Evolutionary conservation across 805 yeast species (phyloP).

Genomic region (Metschnikowia cubensis): DNA sequence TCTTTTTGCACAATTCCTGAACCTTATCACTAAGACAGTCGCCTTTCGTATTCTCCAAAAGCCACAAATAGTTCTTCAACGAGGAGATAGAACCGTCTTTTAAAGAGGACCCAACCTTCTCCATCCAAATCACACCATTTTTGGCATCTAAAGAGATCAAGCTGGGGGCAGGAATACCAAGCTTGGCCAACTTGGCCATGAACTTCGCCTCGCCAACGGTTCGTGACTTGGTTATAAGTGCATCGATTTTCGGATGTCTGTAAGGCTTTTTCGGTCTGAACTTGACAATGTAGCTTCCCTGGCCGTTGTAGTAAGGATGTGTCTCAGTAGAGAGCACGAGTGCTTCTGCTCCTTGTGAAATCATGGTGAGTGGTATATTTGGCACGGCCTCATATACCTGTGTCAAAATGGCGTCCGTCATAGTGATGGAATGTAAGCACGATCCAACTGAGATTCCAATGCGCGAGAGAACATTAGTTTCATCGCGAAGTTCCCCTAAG

Average conservation of each 20-base stretch:
- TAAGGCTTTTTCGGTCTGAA: conserved; percentile 89
- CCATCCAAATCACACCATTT: conserved; percentile 89
- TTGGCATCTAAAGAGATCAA: conserved; percentile 71
- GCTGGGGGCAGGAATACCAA: conserved; percentile 68
- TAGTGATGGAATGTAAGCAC: conserved; percentile 17
- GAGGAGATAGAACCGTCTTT: conserved; percentile 54
- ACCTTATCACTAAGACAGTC: conserved; percentile 36
- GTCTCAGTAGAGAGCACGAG: conserved; percentile 57
- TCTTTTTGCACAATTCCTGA: conserved; percentile 42
- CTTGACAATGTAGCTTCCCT: conserved; percentile 56
- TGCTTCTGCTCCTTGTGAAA: conserved; percentile 93
- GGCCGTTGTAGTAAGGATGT: conserved; percentile 55
- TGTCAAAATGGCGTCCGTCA: conserved; percentile 53
- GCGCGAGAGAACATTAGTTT: conserved; percentile 1
- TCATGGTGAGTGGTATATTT: conserved; percentile 46
- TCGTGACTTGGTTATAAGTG: conserved; percentile 68
- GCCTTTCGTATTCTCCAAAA: conserved; percentile 34
- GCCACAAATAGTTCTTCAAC: conserved; percentile 73
- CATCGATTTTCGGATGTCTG: conserved; percentile 80
- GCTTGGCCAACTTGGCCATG: conserved; percentile 48
- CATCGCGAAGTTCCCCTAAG: background rate
- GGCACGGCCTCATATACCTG: conserved; percentile 43
- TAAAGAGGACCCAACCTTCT: conserved; percentile 56
- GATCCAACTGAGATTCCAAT: background rate
- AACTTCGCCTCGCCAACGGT: conserved; percentile 83